Conservation (phyloP, 2,329 filamentous ascomycete species). For the Phaeosphaeriaceae sp. region DNA sequence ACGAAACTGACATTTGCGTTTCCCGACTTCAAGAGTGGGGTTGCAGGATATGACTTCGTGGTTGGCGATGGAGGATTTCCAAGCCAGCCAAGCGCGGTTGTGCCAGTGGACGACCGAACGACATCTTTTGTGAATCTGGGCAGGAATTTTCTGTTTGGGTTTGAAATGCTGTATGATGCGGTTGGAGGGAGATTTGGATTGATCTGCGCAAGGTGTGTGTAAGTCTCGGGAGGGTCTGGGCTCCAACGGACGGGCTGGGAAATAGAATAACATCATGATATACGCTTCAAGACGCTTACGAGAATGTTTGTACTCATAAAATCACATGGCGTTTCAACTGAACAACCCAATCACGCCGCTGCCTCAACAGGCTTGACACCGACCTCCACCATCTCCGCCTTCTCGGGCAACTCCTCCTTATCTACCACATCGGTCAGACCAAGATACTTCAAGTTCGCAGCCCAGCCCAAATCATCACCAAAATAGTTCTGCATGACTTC, state of each 20-base stretch:
- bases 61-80: constrained; percentile 11
- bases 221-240: not conserved
- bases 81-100: constrained; percentile 10
- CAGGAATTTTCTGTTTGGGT: constrained; percentile 13
- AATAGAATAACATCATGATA: not conserved
- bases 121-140: constrained; percentile 14
- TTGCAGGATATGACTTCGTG: constrained; percentile 13
- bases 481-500: constrained; percentile 71
- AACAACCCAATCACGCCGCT: constrained; percentile 16
- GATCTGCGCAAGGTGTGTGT: constrained; percentile 20
- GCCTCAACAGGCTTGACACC: constrained; percentile 38
- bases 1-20: constrained; percentile 14
- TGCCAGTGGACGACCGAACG: not conserved
- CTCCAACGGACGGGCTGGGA: not conserved
- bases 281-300: not conserved
- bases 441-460: constrained; percentile 42
- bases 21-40: not conserved
- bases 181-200: constrained; percentile 13
- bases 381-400: constrained; percentile 34
- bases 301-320: not conserved
- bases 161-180: constrained; percentile 16
- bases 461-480: constrained; percentile 68
- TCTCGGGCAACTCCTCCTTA: constrained; percentile 25
- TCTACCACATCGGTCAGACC: constrained; percentile 44
- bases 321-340: too few relatives aligned